Conservation (phyloP, 2,329 filamentous ascomycete species). For the Ampelomyces quisqualis region DNA sequence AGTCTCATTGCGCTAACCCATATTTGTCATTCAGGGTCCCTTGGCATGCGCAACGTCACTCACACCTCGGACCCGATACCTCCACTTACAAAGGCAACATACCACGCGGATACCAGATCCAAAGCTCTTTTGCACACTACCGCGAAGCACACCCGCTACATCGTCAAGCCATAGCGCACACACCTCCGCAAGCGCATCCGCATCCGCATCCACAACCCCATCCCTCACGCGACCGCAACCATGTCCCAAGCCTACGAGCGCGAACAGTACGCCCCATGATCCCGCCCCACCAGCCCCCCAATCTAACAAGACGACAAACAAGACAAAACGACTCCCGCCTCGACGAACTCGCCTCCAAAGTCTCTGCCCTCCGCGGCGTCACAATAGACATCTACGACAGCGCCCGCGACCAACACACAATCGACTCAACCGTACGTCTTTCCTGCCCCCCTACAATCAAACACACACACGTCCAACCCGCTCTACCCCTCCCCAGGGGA, state of each 20-base stretch:
- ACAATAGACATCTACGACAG: conserved; percentile 98
- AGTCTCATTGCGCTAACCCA: not conserved
- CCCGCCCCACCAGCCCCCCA: conserved; percentile 7
- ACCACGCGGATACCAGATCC: not conserved
- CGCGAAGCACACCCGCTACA: not conserved
- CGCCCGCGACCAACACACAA: conserved; percentile 80
- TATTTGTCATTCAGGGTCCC: not conserved
- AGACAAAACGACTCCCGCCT: conserved; percentile 92
- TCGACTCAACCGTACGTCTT: conserved; percentile 77
- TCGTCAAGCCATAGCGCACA: not conserved
- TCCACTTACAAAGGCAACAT: too few relatives aligned
- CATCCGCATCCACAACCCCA: not conserved
- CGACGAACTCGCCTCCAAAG: conserved; percentile 85
- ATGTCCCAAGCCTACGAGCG: conserved; percentile 62
- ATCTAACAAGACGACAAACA: too few relatives aligned
- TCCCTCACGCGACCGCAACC: conserved; percentile 13
- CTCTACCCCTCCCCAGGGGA: not conserved
- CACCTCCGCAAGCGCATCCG: not conserved
- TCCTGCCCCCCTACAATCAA: not conserved
- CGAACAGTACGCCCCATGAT: conserved; percentile 56
- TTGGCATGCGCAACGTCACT: not conserved
- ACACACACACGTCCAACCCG: not conserved
- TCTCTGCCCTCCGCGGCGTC: conserved; percentile 86
- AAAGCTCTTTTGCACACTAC: not conserved
- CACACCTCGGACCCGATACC: too few relatives aligned